Evolutionary conservation across 2,329 filamentous ascomycete species (phyloP), one percentile per base, ranked within the genome.

Genomic region (Penicillium aurantiogriseum): DNA sequence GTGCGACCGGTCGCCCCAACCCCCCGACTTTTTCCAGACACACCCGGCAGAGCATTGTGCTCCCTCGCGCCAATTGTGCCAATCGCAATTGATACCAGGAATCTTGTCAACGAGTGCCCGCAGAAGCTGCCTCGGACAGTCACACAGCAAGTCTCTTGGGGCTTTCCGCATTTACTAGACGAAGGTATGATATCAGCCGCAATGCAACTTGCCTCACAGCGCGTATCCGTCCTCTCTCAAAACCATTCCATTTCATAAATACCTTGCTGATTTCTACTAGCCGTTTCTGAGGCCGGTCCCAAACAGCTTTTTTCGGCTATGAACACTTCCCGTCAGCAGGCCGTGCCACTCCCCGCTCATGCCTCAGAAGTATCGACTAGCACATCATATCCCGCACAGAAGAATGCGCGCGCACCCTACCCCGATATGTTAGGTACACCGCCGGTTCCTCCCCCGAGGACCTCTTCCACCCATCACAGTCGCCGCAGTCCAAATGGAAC

Each of bases 391-490:
- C 51, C 72, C 40, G 57, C 63, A 38, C 65, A 68, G 51, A 69
- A 68, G 57, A 67, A 71, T 63, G 69, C 65, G 56, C 74, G 66
- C 64, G 65, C 63, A 33, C 65, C 69, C 44, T 69, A 71, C 42
- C 70, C 76, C 53, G 77, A 83, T 77, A 76, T 84, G 80, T 75
- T 85, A 83, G 78, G 76, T 57, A 74, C 74, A 31, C 85, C 89
- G 52, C 88, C 90, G 25, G 82, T 90, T 66, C 87, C 89, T 54
- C 92, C 90, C 47, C 90, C 90, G 36, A 85, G 92, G 69, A 92
- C 90, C 8, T 95, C 92, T 15, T 94, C 91, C 43, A 88, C 86
- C 63, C 84, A 86, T 63, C 82, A 79, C 77, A 73, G 71, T 62
- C 69, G 76, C 67, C 66, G 75, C 65, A 58, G 67, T 65, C 65